Evolutionary conservation across 768 basidiomycete genomes (phyloP).

Genomic region (Sarcomyxa edulis): DNA sequence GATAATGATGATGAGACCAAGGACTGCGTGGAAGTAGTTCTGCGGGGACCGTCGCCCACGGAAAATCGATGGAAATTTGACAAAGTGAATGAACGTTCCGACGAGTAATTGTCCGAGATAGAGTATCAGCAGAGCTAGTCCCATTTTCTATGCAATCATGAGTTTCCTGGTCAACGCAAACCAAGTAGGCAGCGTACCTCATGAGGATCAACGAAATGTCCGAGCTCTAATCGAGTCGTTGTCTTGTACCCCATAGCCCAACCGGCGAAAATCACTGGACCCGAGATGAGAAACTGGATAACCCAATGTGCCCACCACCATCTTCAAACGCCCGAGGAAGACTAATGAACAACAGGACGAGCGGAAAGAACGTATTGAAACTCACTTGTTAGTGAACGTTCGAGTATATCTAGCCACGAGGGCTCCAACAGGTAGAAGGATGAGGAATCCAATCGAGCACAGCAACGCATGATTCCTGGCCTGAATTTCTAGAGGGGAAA

Average conservation of each 20-base stretch:
- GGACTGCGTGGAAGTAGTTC: constrained; percentile 48
- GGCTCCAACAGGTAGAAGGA: constrained; percentile 54
- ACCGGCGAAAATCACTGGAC: constrained; percentile 49
- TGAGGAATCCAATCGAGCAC: constrained; percentile 46
- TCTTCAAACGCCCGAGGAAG: constrained; percentile 16
- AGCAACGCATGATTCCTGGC: constrained; percentile 47
- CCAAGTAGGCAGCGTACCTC: constrained; percentile 1
- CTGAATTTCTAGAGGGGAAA: constrained; percentile 25
- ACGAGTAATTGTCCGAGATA: constrained; percentile 45
- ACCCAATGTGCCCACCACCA: constrained; percentile 48
- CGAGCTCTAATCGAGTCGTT: constrained; percentile 21
- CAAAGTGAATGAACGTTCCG: constrained; percentile 46
- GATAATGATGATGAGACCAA: constrained; percentile 51
- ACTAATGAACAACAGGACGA: not conserved
- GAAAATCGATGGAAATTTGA: constrained; percentile 38
- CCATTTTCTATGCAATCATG: constrained; percentile 33
- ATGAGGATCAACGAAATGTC: constrained; percentile 37
- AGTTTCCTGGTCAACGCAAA: not conserved
- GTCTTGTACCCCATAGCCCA: constrained; percentile 38
- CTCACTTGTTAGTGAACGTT: constrained; percentile 42
- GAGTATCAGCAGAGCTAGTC: constrained; percentile 46
- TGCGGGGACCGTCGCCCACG: constrained; percentile 39
- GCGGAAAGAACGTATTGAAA: constrained; percentile 2
- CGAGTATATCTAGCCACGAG: constrained; percentile 50
- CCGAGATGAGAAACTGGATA: constrained; percentile 45